Evolutionary conservation across 805 yeast species (phyloP), one percentile per base, ranked within the genome.

Genomic region (Teunomyces cretensis): DNA sequence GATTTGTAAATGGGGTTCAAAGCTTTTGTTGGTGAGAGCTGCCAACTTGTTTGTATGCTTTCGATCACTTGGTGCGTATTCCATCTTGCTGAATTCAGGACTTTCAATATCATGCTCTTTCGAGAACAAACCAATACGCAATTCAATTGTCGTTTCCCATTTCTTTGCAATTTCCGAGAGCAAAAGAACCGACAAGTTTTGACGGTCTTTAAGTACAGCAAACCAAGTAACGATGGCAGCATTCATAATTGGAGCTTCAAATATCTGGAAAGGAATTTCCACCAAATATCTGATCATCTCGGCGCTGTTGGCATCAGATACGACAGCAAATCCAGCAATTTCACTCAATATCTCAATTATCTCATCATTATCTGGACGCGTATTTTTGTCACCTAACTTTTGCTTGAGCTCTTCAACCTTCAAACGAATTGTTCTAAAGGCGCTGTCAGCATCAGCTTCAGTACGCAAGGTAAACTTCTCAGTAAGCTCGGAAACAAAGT

Each of bases 41-140:
- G 88, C 81, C 28, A 70, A 65, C 48, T 76, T 79, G 43, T 78
- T 78, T 6, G 84, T 74, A 6, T 71, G 74, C 37, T 72, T 70
- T 52, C 81, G 83, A 64, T 86, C 83, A 38, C 95, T 83, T 9
- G 99, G 97, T 1, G 90, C 69, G 56, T 94, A 94, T 51, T 88
- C 94, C 99, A 94, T 94, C 42, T 73, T 75, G 51, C 79, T 67
- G 61, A 73, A 84, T 44, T 84, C 87, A 17, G 92, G 84, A 44
- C 74, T 68, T 0, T 55, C 57, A 6, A 80, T 60, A 60, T 90
- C 96, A 51, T 67, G 66, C 5, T 64, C 55, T 4, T 68, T 72
- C 6, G 84, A 78, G 61, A 79, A 91, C 9, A 92, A 61, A 3
- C 98, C 97, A 33, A 68, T 68, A 22, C 68, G 67, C 26, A 73